Evolutionary conservation across 306 rosid genomes (phyloP), one percentile per base, ranked within the genome.

Genomic region (Vigna angularis): DNA sequence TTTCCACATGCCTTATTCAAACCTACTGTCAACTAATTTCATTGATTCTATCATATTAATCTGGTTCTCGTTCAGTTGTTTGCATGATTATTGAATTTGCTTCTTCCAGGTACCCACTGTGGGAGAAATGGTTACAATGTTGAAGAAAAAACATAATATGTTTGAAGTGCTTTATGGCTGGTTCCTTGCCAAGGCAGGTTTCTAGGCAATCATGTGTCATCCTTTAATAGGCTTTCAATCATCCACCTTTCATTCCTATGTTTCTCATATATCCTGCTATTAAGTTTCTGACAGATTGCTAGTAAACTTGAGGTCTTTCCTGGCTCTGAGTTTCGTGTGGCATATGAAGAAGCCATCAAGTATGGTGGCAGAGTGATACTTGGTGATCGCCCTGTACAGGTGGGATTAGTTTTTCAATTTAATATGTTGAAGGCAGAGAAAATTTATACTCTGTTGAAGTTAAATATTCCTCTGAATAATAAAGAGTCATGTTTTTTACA

Each of bases 331-430:
- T 95, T 95, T 80, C 98, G 96, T 56, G 93, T 91, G 72, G 99
- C 93, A 28, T 91, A 92, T 86, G 98, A 95, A 79, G 99, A 95
- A 84, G 98, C 99, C 53, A 78, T 88, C 85, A 95, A 95, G 81
- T 95, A 95, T 59, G 94, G 99, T 61, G 98, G 93, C 77, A 85
- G 90, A 82, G 98, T 95, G 83, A 85, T 93, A 77, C 98, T 95
- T 69, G 99, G 99, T 40, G 99, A 95, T 82, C 98, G 98, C 17
- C 99, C 99, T 5, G 98, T 93, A 70, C 91, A 93, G 94, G 99
- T 95, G 83, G 74, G 85, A 47, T 79, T 64, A 64, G 36, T 47
- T 73, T 79, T 76, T 47, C 36, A 40, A 50, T 65, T 73, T 12
- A 74, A 4, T 53, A 40, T 70, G 20, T 14, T 79, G 66, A 58